phyloP scores from a whole-genome alignment of 805 yeast species.

The Suhomyces sp. region DNA sequence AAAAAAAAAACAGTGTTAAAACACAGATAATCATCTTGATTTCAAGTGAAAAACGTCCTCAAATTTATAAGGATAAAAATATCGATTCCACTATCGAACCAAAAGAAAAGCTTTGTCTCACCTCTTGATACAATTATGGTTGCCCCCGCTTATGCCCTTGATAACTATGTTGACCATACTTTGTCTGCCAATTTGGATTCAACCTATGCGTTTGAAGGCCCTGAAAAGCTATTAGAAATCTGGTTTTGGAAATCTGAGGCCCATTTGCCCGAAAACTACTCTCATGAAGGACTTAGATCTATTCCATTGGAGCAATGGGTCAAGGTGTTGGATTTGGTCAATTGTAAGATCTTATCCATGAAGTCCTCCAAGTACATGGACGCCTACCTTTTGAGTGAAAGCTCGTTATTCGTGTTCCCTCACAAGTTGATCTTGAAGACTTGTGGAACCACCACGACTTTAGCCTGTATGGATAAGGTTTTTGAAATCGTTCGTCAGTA shows the following conservation, averaged over 20 bases:
- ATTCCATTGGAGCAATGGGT: constrained; percentile 72
- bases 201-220: constrained; percentile 93
- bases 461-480: constrained; percentile 69
- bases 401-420: constrained; percentile 84
- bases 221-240: constrained; percentile 87
- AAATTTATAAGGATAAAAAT: too few species aligned
- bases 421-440: constrained; percentile 87
- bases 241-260: constrained; percentile 69
- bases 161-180: constrained; percentile 70
- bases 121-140: constrained; percentile 40
- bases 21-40: constrained; percentile 1
- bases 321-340: constrained; percentile 71
- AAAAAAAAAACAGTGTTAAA: constrained; percentile 12
- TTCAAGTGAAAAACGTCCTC: too few species aligned
- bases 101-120: too few species aligned
- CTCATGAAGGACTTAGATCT: constrained; percentile 52
- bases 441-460: constrained; percentile 93
- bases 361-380: constrained; percentile 66
- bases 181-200: constrained; percentile 80
- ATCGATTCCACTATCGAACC: too few species aligned
- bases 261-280: constrained; percentile 36
- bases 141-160: constrained; percentile 43
- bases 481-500: constrained; percentile 41
- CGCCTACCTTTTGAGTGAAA: constrained; percentile 84
- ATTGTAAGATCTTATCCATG: constrained; percentile 84